Conservation (phyloP, 768 basidiomycete genomes). For the Xanthoconium purpureum region DNA sequence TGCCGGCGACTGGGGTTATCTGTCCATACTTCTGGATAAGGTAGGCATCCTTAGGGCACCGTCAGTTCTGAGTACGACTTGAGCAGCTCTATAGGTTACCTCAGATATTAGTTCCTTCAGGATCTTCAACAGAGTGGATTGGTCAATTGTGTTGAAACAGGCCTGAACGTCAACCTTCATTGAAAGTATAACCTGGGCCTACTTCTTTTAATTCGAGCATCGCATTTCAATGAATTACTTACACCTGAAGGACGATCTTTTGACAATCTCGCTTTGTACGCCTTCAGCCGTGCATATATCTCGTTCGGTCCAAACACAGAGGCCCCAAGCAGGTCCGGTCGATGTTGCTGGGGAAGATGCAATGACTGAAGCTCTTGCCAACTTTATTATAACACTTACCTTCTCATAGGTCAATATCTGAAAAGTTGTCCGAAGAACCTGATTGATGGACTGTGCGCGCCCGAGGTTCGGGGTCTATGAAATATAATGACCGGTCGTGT, state of each 20-base stretch:
- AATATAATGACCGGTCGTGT: neutral
- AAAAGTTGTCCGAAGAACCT: constrained; percentile 79
- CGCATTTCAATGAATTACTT: constrained; percentile 12
- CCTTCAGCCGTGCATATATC: constrained; percentile 70
- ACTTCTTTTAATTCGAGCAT: neutral
- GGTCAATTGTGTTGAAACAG: constrained; percentile 96
- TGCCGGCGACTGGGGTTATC: constrained; percentile 54
- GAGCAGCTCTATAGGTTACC: constrained; percentile 34
- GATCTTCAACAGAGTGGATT: constrained; percentile 78
- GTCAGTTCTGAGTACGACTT: neutral
- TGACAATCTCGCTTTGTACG: constrained; percentile 56
- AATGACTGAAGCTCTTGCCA: neutral
- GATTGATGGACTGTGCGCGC: constrained; percentile 73
- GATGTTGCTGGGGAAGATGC: constrained; percentile 48
- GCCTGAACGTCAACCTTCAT: constrained; percentile 96
- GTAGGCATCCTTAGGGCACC: constrained; percentile 58
- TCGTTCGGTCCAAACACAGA: constrained; percentile 84
- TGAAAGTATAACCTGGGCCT: constrained; percentile 91
- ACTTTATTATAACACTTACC: constrained; percentile 37
- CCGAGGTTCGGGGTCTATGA: constrained; percentile 32
- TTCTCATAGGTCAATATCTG: constrained; percentile 87
- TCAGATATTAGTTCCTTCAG: constrained; percentile 70
- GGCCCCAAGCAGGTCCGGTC: constrained; percentile 66
- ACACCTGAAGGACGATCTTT: constrained; percentile 51
- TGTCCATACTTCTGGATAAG: constrained; percentile 68